Base-by-base conservation (phyloP, 306 rosid species). In the Pueraria montana region DNA sequence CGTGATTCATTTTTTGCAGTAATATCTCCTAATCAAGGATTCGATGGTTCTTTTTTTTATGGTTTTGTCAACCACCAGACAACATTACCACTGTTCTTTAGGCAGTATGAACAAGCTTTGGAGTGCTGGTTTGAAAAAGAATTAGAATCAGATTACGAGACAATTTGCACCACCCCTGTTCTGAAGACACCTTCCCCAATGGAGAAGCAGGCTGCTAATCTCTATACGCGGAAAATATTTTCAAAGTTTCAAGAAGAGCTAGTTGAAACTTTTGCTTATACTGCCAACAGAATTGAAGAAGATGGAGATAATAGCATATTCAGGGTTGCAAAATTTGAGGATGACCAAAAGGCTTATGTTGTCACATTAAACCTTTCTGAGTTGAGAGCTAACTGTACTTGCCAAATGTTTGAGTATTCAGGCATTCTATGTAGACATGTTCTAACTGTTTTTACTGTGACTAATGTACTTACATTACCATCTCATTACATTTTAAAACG, bases 341-440 rank as follows among this genome's bases (percentile, higher is more conserved):
- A 96, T 78, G 97, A 87, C 73, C 91, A 87, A 65, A 93, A 89
- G 84, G 93, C 94, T 11, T 96, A 96, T 83, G 82, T 83, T 53
- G 98, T 96, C 79, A 84, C 93, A 5, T 88, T 96, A 78, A 93
- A 93, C 86, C 85, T 84, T 77, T 86, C 92, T 6, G 94, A 91
- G 88, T 76, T 93, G 94, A 96, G 87, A 89, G 99, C 98, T 48
- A 86, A 84, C 69, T 96, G 99, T 78, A 96, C 92, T 85, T 96
- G 99, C 86, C 96, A 92, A 71, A 92, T 93, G 99, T 96, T 93
- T 85, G 97, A 96, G 93, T 92, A 89, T 86, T 93, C 96, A 52
- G 99, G 99, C 71, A 92, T 96, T 84, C 97, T 96, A 21, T 96
- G 99, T 84, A 90, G 96, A 86, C 99, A 96, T 88, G 89, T 96